A percentile compares a stretch with the other conserved stretches of the same genome.
phyloP scores from a whole-genome alignment of 2,329 filamentous ascomycete genomes.

The Coniochaeta sp. region DNA sequence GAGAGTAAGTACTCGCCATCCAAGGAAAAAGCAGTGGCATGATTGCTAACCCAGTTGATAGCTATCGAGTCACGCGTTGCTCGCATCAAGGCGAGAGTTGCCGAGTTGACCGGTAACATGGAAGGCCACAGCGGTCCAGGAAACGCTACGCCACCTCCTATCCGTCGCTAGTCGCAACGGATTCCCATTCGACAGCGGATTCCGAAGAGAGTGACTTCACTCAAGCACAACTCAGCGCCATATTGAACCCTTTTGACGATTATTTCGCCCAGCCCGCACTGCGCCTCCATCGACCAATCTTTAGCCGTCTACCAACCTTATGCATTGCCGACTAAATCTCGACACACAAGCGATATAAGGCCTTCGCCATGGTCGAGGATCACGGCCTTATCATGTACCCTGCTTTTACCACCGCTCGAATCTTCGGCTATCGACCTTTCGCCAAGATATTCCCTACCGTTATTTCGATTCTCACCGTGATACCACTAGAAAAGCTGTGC shows the following conservation, averaged over 20 bases:
- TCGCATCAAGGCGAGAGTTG: constrained; percentile 94
- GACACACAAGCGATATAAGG: background rate
- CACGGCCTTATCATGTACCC: constrained; percentile 6
- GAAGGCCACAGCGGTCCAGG: constrained; percentile 43
- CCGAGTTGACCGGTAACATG: constrained; percentile 84
- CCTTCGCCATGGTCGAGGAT: background rate
- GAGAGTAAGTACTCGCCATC: constrained; percentile 63
- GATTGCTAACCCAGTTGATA: constrained; percentile 25
- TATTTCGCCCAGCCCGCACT: background rate
- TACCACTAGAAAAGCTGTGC: constrained; percentile 21
- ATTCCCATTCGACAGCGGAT: constrained; percentile 14
- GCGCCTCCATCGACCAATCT: background rate
- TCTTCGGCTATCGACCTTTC: constrained; percentile 7
- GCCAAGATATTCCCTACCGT: constrained; percentile 4
- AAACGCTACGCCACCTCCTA: constrained; percentile 24
- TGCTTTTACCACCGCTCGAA: background rate
- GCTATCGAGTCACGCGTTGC: constrained; percentile 95
- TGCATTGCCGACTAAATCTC: background rate
- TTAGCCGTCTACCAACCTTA: background rate
- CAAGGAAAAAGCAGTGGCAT: background rate
- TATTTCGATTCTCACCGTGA: constrained; percentile 14
- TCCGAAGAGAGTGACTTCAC: constrained; percentile 13
- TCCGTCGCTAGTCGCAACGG: constrained; percentile 17
- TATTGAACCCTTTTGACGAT: background rate
- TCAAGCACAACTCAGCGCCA: constrained; percentile 5